These are phyloP conservation scores for Suhomyces coccinellae DNA, from an alignment of 1,139 yeast species.

Conservation along the genomic window DNA sequence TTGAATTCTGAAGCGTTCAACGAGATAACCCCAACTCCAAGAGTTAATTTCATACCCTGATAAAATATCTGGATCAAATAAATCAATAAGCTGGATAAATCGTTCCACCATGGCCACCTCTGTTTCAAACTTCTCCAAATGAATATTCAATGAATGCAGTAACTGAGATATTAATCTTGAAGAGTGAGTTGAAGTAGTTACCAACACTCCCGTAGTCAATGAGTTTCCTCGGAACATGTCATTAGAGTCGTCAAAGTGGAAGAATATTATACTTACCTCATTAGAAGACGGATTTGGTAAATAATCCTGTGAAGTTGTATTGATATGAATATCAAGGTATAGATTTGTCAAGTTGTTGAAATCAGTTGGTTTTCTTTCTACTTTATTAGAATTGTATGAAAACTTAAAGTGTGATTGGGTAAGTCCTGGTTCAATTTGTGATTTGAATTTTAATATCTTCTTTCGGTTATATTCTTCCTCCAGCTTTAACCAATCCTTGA, in stretches of 20 bases:
- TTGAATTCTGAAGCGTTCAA: slow-evolving; percentile 57
- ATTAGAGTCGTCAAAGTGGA: slow-evolving; percentile 56
- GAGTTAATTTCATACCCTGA: slow-evolving; percentile 84
- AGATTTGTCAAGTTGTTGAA: slow-evolving; percentile 55
- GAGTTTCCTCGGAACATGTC: slow-evolving; percentile 22
- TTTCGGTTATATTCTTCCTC: slow-evolving; percentile 17
- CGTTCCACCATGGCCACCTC: slow-evolving; percentile 60
- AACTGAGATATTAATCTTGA: slow-evolving; percentile 6
- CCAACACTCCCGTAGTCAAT: slow-evolving; percentile 32
- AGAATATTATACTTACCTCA: slow-evolving; percentile 58
- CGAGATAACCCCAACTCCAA: slow-evolving; percentile 85
- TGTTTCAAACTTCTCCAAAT: slow-evolving; percentile 36
- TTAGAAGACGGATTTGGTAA: slow-evolving; percentile 71
- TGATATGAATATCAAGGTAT: slow-evolving; percentile 66
- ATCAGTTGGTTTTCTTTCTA: slow-evolving; percentile 45
- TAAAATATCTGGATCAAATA: slow-evolving; percentile 82
- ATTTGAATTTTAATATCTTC: slow-evolving; percentile 27
- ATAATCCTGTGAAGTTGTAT: slow-evolving; percentile 42
- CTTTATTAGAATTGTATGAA: slow-evolving; percentile 32
- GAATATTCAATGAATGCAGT: slow-evolving; percentile 2
- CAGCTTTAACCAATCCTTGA: slow-evolving; percentile 23
- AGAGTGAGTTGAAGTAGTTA: slow-evolving; percentile 13
- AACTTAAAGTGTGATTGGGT: slow-evolving; percentile 40
- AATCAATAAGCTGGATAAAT: slow-evolving; percentile 55
- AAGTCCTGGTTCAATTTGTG: slow-evolving; percentile 52